Base-by-base conservation (phyloP, 2,329 filamentous ascomycete species). In the Trichoderma sp. region DNA sequence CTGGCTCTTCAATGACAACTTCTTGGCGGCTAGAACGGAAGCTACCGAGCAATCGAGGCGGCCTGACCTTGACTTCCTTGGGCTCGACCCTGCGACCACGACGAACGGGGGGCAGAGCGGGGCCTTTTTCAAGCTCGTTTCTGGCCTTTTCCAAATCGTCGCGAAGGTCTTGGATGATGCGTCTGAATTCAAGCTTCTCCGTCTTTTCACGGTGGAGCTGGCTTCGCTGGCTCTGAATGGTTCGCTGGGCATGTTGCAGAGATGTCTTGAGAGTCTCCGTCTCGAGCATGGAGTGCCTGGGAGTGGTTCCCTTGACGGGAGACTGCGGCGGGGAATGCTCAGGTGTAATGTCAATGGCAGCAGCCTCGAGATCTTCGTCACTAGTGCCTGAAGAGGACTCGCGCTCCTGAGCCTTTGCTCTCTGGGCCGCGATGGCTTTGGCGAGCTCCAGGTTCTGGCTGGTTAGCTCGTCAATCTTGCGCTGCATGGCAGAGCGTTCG, bases 191-290 rank as follows among this genome's bases (percentile, higher is more conserved):
- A 32, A 98, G 89, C 85, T 98, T 99, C 82, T 99, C 96, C 0
- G 95, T 98, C 90, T 98, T 99, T 82, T 99, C 96, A 39, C 96
- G 92, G 81, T 99, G 95, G 61, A 98, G 93, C 77, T 95, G 97
- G 80, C 92, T 94, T 82, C 97, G 94, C 76, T 98, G 89, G 77
- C 94, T 97, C 80, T 98, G 95, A 72, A 99, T 98, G 83, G 97
- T 98, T 72, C 95, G 90, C 81, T 98, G 96, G 51, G 96, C 95
- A 80, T 99, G 96, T 76, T 94, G 92, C 32, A 98, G 87, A 30
- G 95, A 98, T 69, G 95, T 97, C 84, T 96, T 97, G 76, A 99
- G 85, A 0, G 96, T 99, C 83, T 99, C 96, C 0, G 94, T 92
- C 82, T 99, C 96, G n/a, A 99, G 87, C 82, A 94, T 91, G 47